Conservation (phyloP, 1,139 yeast species). For the Entelexis sorbosivorans region DNA sequence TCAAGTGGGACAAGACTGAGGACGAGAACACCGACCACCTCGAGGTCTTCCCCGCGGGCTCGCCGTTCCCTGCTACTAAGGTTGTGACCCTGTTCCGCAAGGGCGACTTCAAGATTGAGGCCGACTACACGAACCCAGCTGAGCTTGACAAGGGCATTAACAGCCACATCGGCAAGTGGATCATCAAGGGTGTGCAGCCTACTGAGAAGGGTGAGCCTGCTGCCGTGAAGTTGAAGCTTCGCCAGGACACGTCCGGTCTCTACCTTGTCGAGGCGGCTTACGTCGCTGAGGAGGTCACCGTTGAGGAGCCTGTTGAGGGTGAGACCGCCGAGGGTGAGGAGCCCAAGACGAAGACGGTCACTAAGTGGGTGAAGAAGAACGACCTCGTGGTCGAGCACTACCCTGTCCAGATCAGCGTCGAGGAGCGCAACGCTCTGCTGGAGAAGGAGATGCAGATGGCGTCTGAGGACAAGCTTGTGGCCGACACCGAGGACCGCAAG, state of each 20-base stretch:
- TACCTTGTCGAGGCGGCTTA: constrained; percentile 89
- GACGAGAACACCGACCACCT: constrained; percentile 82
- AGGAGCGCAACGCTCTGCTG: constrained; percentile 46
- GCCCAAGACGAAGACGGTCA: constrained; percentile 83
- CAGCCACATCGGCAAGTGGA: constrained; percentile 71
- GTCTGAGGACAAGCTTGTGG: constrained; percentile 88
- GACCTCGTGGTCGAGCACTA: constrained; percentile 51
- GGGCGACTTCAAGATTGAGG: constrained; percentile 77
- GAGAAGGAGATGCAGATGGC: constrained; percentile 79
- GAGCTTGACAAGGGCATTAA: constrained; percentile 61
- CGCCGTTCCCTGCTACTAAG: constrained; percentile 88
- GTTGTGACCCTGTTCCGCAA: constrained; percentile 87
- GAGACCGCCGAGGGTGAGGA: constrained; percentile 54
- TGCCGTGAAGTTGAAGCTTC: constrained; percentile 83
- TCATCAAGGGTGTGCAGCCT: constrained; percentile 72
- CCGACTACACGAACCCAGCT: constrained; percentile 68
- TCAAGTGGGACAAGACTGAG: constrained; percentile 87
- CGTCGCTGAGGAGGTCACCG: constrained; percentile 84
- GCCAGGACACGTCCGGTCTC: constrained; percentile 95
- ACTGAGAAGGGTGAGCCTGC: constrained; percentile 65
- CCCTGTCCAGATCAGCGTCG: constrained; percentile 56
- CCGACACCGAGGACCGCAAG: constrained; percentile 98
- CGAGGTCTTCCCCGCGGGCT: constrained; percentile 95
- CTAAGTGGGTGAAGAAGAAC: constrained; percentile 87
- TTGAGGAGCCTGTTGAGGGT: constrained; percentile 60